These are phyloP conservation scores for Eucalyptus decipiens DNA, from an alignment of 345 rosid genomes.

Conservation along the genomic window DNA sequence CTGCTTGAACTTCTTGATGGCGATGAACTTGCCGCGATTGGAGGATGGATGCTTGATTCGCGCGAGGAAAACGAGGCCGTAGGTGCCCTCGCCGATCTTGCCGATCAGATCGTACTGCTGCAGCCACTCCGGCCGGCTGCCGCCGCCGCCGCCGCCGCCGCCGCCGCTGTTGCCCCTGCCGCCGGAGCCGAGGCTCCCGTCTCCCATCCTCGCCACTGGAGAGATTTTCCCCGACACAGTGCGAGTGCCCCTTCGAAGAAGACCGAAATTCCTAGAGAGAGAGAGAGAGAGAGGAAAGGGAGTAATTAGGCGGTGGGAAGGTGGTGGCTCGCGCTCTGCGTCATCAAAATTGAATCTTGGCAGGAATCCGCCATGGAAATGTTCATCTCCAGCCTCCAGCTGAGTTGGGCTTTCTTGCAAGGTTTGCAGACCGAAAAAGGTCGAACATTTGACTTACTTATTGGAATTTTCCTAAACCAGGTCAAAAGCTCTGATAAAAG, in stretches of 20 bases:
- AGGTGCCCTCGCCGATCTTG: slow-evolving; percentile 98
- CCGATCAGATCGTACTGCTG: slow-evolving; percentile 96
- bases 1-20: slow-evolving; percentile 97
- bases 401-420: background rate
- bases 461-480: background rate
- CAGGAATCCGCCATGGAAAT: background rate
- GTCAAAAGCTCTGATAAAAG: background rate
- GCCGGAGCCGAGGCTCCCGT: background rate
- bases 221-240: background rate
- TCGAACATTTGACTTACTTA: background rate
- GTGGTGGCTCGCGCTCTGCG: background rate
- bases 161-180: background rate
- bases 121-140: slow-evolving; percentile 91
- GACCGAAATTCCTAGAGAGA: background rate
- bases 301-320: background rate
- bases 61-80: slow-evolving; percentile 97
- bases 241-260: background rate
- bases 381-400: background rate
- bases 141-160: background rate
- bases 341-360: background rate
- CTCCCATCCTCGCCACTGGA: background rate
- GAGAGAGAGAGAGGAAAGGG: background rate
- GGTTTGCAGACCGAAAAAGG: background rate
- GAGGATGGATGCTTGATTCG: slow-evolving; percentile 47
- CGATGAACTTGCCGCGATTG: slow-evolving; percentile 81